phyloP scores from a whole-genome alignment of 2,329 filamentous ascomycete species.

The Cytospora leucostoma region DNA sequence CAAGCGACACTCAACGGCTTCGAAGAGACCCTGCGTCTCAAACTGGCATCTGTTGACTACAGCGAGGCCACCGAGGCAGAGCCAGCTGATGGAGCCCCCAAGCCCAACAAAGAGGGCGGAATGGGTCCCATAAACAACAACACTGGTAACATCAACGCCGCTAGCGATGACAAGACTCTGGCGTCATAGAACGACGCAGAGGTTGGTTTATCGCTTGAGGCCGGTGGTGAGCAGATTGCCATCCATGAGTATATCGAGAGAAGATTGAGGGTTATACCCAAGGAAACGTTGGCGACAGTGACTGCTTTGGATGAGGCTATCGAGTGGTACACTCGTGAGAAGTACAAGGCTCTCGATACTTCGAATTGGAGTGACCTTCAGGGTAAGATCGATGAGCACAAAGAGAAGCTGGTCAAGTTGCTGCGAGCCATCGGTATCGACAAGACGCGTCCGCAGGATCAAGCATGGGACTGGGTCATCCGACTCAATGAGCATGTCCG shows the following conservation, averaged over 20 bases:
- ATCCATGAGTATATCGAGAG: neutral
- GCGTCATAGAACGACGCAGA: slow-evolving; percentile 10
- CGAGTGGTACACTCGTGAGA: neutral
- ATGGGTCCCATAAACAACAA: neutral
- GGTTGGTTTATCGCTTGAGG: slow-evolving; percentile 1
- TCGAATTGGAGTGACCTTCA: neutral
- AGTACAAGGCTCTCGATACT: neutral
- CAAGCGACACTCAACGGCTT: neutral
- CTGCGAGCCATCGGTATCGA: neutral
- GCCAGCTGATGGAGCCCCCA: neutral
- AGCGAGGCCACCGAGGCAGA: neutral
- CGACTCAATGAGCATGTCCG: slow-evolving; percentile 7
- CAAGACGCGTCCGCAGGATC: neutral
- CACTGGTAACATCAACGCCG: neutral
- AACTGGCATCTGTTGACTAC: neutral
- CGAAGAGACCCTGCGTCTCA: neutral
- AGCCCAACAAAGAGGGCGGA: neutral
- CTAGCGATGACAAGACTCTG: slow-evolving; percentile 6
- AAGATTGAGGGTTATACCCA: neutral
- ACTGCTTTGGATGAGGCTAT: neutral
- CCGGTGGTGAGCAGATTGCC: neutral
- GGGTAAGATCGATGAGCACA: neutral
- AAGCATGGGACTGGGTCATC: slow-evolving; percentile 12
- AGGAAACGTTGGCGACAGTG: neutral
- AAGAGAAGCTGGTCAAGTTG: neutral